Evolutionary conservation across 2,329 filamentous ascomycete genomes (phyloP).

Genomic region (Dissoconium aciculare): DNA sequence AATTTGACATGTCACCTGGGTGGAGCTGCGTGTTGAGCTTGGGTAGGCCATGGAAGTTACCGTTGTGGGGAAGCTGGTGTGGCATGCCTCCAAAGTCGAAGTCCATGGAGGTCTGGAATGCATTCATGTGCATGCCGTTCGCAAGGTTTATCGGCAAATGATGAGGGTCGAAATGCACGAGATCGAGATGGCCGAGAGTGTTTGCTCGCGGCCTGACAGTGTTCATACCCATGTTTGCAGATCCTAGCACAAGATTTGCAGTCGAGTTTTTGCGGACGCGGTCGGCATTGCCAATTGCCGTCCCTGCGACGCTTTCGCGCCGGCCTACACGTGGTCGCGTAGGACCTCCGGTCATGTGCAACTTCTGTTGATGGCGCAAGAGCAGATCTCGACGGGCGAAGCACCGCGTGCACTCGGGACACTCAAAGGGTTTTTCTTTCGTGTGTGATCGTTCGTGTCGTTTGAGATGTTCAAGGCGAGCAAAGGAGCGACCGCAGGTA

Average conservation of each 20-base stretch:
- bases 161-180: conserved; percentile 36
- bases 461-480: conserved; percentile 88
- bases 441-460: conserved; percentile 96
- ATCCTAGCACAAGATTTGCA: conserved; percentile 41
- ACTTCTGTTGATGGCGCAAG: conserved; percentile 91
- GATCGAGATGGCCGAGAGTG: conserved; percentile 88
- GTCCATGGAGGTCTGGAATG: conserved; percentile 44
- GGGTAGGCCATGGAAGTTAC: conserved; percentile 40
- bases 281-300: conserved; percentile 49
- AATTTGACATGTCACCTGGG: conserved; percentile 42
- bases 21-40: conserved; percentile 71
- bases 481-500: conserved; percentile 85
- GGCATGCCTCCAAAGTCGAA: conserved; percentile 63
- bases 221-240: conserved; percentile 36
- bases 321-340: conserved; percentile 70
- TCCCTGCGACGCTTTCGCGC: conserved; percentile 70
- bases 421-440: conserved; percentile 98
- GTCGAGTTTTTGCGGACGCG: conserved; percentile 88
- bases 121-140: conserved; percentile 30
- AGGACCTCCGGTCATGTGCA: conserved; percentile 83
- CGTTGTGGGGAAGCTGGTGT: conserved; percentile 48
- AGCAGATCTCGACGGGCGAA: conserved; percentile 88
- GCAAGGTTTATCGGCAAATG: conserved; percentile 12
- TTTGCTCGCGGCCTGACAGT: conserved; percentile 80
- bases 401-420: conserved; percentile 82